Evolutionary conservation across 1,284 basidiomycete genomes (phyloP).

Genomic region (Ganoderma leucocontextum): DNA sequence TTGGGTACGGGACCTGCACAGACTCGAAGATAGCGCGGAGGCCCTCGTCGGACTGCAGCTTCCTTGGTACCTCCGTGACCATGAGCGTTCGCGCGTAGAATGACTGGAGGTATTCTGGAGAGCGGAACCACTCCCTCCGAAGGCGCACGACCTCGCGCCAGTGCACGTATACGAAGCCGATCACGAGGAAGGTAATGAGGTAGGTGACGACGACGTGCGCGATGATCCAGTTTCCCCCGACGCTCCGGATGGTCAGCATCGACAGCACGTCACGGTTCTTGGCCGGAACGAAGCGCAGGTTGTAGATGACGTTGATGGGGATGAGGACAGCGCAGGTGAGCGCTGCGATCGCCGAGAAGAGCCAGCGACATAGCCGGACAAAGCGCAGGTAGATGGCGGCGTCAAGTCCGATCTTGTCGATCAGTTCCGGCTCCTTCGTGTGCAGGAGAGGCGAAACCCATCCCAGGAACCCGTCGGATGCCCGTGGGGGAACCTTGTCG

Average conservation of each 20-base stretch:
- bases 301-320: conserved; percentile 81
- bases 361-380: conserved; percentile 84
- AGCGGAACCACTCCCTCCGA: conserved; percentile 77
- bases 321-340: conserved; percentile 82
- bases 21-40: conserved; percentile 75
- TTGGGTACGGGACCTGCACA: conserved; percentile 83
- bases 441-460: conserved; percentile 91
- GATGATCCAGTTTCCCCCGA: conserved; percentile 72
- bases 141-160: conserved; percentile 80
- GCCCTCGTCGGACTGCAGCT: conserved; percentile 80
- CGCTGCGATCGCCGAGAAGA: conserved; percentile 75
- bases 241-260: conserved; percentile 83
- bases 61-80: conserved; percentile 78
- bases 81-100: conserved; percentile 85
- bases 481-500: conserved; percentile 80
- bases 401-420: conserved; percentile 93
- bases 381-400: conserved; percentile 95
- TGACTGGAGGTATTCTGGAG: conserved; percentile 76
- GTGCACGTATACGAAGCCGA: conserved; percentile 72
- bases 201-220: conserved; percentile 82
- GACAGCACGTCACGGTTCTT: conserved; percentile 68
- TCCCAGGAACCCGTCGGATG: conserved; percentile 84
- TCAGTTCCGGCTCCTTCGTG: conserved; percentile 87
- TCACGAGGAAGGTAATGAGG: conserved; percentile 72
- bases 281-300: conserved; percentile 64